Conservation (phyloP, 2,329 filamentous ascomycete genomes). For the Chrysosphaeria jannelii region DNA sequence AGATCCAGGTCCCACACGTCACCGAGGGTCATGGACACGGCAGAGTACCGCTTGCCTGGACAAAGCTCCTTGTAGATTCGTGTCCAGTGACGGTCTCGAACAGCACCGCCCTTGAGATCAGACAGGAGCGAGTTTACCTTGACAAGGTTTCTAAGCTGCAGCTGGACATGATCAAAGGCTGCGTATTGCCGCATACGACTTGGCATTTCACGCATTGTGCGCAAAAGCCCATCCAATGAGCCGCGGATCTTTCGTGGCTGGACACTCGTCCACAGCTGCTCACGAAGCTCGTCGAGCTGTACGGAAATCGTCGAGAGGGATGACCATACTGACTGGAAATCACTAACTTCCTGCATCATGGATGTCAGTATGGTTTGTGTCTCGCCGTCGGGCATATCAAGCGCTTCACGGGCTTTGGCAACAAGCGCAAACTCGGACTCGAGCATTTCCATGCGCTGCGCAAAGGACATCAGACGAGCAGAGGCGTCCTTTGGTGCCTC, state of each 20-base stretch:
- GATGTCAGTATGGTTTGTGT: slow-evolving; percentile 55
- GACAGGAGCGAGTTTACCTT: slow-evolving; percentile 72
- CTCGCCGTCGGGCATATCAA: slow-evolving; percentile 60
- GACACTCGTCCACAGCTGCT: slow-evolving; percentile 81
- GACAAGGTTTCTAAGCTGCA: slow-evolving; percentile 56
- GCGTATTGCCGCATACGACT: slow-evolving; percentile 97
- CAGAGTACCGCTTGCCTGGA: slow-evolving; percentile 77
- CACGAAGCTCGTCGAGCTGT: slow-evolving; percentile 74
- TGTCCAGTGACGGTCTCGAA: slow-evolving; percentile 86
- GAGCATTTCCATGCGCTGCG: slow-evolving; percentile 55
- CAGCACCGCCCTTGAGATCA: slow-evolving; percentile 86
- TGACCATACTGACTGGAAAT: slow-evolving; percentile 97
- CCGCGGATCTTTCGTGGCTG: slow-evolving; percentile 79
- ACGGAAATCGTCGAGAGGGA: slow-evolving; percentile 90
- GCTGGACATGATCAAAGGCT: slow-evolving; percentile 97
- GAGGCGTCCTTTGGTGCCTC: slow-evolving; percentile 77
- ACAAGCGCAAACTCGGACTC: slow-evolving; percentile 82
- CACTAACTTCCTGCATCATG: slow-evolving; percentile 82
- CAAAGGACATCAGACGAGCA: slow-evolving; percentile 52
- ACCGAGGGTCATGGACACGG: slow-evolving; percentile 82
- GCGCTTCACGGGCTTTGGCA: slow-evolving; percentile 81
- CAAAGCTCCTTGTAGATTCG: slow-evolving; percentile 93
- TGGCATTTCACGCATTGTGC: slow-evolving; percentile 98
- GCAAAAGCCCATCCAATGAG: slow-evolving; percentile 71
- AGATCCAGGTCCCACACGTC: slow-evolving; percentile 97